phyloP scores from a whole-genome alignment of 2,329 filamentous ascomycete genomes.

The Celoporthe dispersa region DNA sequence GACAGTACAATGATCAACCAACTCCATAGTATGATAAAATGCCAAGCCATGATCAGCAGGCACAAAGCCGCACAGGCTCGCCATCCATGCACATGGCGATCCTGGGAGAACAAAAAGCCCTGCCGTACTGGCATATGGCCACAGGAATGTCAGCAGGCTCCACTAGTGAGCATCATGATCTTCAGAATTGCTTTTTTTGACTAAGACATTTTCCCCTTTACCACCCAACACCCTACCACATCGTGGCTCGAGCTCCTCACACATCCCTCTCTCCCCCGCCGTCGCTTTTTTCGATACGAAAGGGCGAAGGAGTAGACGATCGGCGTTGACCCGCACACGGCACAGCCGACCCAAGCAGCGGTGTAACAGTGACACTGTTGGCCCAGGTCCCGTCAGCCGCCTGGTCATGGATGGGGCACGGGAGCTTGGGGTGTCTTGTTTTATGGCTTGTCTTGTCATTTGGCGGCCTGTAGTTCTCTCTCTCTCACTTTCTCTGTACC shows the following conservation, averaged over 20 bases:
- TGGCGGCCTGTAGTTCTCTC: not conserved
- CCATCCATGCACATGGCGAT: not conserved
- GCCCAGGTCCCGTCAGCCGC: not conserved
- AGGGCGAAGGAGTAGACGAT: not conserved
- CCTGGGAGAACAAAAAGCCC: not conserved
- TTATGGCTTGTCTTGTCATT: not conserved
- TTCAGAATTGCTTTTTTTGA: slow-evolving; percentile 4
- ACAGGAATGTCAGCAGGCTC: not conserved
- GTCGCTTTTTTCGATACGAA: slow-evolving; percentile 12
- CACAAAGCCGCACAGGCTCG: not conserved
- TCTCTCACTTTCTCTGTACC: too few relatives aligned
- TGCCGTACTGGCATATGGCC: not conserved
- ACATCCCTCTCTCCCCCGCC: not conserved
- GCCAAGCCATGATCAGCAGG: not conserved
- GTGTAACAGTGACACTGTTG: slow-evolving; percentile 6
- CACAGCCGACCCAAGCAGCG: slow-evolving; percentile 1
- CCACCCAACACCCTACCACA: slow-evolving; percentile 2
- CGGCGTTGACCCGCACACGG: slow-evolving; percentile 11
- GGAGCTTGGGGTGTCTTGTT: not conserved
- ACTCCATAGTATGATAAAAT: not conserved
- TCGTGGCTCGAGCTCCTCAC: slow-evolving; percentile 6
- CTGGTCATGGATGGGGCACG: not conserved
- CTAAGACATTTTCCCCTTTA: not conserved
- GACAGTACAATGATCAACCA: not conserved
- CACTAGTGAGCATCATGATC: slow-evolving; percentile 3